Evolutionary conservation across 441 rosid genomes (phyloP), one percentile per base, ranked within the genome.

Genomic region (Corymbia calophylla): DNA sequence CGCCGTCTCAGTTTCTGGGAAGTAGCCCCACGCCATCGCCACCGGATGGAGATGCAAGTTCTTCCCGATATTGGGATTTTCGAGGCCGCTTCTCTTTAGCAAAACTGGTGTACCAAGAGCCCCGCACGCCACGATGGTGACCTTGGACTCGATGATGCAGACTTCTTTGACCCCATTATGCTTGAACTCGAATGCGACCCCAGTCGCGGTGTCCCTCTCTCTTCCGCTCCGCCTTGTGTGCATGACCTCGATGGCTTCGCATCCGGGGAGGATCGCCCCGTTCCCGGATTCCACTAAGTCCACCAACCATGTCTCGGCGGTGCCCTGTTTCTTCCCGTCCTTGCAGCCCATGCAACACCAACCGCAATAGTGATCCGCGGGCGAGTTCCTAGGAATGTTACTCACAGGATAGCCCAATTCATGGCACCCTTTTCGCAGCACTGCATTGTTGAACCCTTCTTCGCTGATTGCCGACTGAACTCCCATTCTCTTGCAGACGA

Each of bases 11-110:
- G 85, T 7, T 49, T 93, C 92, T 0, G 95, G 95, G 68, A 96
- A 96, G 90, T 94, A 93, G 55, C 98, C 99, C 98, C 99, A 97
- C 16, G 96, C 96, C 98, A 97, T 96, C 62, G 96, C 90, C 82
- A 96, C 98, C 0, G 98, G 98, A 89, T 96, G 99, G 86, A 96
- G 94, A 91, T 93, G 96, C 87, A 97, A 89, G 88, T 96, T 94
- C 85, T 91, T 95, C 21, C 98, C 98, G 19, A 97, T 96, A 92
- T 94, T 94, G 5, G 91, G 56, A 86, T 95, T 97, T 93, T 88
- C 93, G 60, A 97, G 90, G n/a, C 98, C 97, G 51, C 97, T 96
- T 70, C 88, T 93, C 91, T 91, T 93, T 49, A 97, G 88, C 89
- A 96, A 87, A 49, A 91, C 82, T 1, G 98, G 98, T 70, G 96